These are phyloP conservation scores for Colletotrichum tropicale DNA, from an alignment of 2,329 filamentous ascomycete genomes.

Conservation along the genomic window DNA sequence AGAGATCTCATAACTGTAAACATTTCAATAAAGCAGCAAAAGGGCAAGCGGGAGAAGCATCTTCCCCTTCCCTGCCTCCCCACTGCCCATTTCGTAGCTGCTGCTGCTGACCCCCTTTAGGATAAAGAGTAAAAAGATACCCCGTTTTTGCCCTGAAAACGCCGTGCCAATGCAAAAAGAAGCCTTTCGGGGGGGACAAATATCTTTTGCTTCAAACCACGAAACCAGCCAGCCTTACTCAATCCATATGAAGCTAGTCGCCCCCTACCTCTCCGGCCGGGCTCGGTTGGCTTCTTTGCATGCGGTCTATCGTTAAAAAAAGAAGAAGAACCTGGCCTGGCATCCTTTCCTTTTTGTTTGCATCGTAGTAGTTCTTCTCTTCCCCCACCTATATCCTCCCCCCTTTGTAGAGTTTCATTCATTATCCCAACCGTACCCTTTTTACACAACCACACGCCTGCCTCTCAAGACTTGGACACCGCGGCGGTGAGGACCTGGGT, in stretches of 20 bases:
- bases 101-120: background rate
- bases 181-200: background rate
- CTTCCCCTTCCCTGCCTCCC: background rate
- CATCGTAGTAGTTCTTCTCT: too few species aligned
- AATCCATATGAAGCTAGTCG: too few species aligned
- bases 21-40: background rate
- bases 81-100: background rate
- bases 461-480: constrained; percentile 49
- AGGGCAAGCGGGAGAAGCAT: background rate
- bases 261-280: too few species aligned
- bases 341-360: too few species aligned
- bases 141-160: constrained; percentile 19
- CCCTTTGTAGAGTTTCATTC: background rate
- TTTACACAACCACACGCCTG: background rate
- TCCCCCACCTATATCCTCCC: background rate
- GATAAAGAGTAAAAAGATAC: background rate
- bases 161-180: constrained; percentile 23
- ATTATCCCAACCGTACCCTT: background rate
- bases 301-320: background rate
- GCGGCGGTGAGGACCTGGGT: constrained; percentile 89
- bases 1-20: background rate
- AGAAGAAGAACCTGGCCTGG: too few species aligned
- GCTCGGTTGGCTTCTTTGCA: background rate
- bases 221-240: too few species aligned
- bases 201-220: too few species aligned